These are phyloP conservation scores for Tetratostichococcus sp. DNA, from an alignment of 139 green algal species.

Conservation along the genomic window DNA sequence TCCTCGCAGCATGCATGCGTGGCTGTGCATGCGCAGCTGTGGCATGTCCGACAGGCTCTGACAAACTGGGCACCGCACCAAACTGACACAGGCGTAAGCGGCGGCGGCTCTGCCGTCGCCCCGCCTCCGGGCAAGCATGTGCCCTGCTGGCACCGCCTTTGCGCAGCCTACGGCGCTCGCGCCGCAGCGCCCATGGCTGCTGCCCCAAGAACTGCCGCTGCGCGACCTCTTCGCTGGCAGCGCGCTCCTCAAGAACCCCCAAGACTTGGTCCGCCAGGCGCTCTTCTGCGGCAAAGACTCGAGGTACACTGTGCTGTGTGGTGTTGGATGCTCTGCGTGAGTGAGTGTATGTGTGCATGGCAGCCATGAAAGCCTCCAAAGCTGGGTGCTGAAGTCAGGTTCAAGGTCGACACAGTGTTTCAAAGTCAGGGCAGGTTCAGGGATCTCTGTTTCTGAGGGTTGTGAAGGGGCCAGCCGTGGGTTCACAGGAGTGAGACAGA, in stretches of 20 bases:
- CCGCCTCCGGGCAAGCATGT: background rate
- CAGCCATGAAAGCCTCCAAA: too few species aligned
- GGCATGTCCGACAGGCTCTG: background rate
- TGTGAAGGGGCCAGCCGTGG: too few species aligned
- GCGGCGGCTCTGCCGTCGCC: background rate
- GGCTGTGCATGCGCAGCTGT: too few species aligned
- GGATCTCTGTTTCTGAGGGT: too few species aligned
- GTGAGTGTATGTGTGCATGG: too few species aligned
- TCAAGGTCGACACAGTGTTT: too few species aligned
- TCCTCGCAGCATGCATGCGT: too few species aligned
- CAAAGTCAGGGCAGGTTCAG: too few species aligned
- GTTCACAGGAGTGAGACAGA: too few species aligned
- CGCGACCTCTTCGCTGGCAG: background rate
- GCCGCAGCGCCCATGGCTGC: background rate
- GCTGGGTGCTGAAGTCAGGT: too few species aligned
- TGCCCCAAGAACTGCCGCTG: background rate
- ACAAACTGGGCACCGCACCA: background rate
- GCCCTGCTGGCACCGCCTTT: background rate
- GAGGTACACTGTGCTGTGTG: too few species aligned
- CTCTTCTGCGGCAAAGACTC: background rate
- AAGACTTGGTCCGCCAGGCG: background rate
- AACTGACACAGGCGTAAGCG: background rate
- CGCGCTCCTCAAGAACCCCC: background rate
- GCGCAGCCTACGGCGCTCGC: background rate
- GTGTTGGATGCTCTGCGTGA: too few species aligned